Conservation (phyloP, 345 rosid species). For the Hibiscus tridactylites region DNA sequence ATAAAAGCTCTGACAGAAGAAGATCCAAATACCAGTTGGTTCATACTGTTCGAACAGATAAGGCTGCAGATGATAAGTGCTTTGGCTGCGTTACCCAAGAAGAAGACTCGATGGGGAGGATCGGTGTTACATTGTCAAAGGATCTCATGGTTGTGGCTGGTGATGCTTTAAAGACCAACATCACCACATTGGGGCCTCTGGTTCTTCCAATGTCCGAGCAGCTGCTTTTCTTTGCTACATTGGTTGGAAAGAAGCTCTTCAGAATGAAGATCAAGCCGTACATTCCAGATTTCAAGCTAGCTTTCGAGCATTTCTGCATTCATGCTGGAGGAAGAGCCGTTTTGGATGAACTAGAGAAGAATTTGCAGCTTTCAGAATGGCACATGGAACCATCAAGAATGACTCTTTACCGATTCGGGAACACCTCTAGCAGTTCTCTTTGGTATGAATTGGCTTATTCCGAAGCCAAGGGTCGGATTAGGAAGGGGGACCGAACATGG, state of each 20-base stretch:
- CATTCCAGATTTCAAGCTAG: constrained; percentile 48
- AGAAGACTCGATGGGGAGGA: constrained; percentile 29
- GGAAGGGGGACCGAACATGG: constrained; percentile 42
- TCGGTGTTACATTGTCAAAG: constrained; percentile 43
- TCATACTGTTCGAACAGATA: constrained; percentile 46
- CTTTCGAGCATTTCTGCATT: constrained; percentile 55
- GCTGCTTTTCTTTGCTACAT: no score
- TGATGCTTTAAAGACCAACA: constrained; percentile 55
- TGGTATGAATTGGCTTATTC: constrained; percentile 49
- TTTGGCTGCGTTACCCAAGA: constrained; percentile 37
- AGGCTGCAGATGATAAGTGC: constrained; percentile 44
- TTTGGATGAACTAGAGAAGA: constrained; percentile 44
- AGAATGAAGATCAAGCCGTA: not conserved
- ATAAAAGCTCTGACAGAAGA: constrained; percentile 22
- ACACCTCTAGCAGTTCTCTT: constrained; percentile 52
- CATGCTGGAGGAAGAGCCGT: constrained; percentile 46
- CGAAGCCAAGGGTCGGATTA: constrained; percentile 50
- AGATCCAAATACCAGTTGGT: constrained; percentile 36
- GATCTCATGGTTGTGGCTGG: constrained; percentile 55
- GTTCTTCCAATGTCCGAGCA: no score
- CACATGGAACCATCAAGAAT: constrained; percentile 60
- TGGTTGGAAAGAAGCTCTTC: no score
- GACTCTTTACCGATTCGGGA: constrained; percentile 44
- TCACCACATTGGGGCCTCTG: not conserved
- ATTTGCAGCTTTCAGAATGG: constrained; percentile 40